Conservation (phyloP, 1,139 yeast genomes). For the Yamadazyma buinensis region DNA sequence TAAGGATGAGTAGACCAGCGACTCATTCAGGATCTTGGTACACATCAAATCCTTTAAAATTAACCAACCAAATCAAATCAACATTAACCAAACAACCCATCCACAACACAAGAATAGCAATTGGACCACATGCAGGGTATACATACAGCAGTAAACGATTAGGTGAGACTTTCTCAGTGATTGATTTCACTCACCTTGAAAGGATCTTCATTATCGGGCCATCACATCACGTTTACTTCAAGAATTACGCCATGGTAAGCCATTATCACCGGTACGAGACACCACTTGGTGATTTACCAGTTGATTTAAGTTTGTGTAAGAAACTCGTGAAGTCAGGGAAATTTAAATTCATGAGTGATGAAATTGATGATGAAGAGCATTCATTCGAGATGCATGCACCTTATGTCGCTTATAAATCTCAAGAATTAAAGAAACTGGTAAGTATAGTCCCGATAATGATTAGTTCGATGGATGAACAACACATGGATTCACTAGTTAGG, state of each 20-base stretch:
- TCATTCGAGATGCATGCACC: slow-evolving; percentile 96
- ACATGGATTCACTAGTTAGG: slow-evolving; percentile 45
- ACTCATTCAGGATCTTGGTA: slow-evolving; percentile 54
- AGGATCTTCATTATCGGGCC: slow-evolving; percentile 87
- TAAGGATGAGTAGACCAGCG: slow-evolving; percentile 8
- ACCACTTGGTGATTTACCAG: slow-evolving; percentile 72
- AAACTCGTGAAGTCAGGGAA: slow-evolving; percentile 12
- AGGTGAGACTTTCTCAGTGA: slow-evolving; percentile 70
- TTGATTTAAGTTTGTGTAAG: slow-evolving; percentile 39
- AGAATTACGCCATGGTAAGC: slow-evolving; percentile 54
- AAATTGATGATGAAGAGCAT: slow-evolving; percentile 81
- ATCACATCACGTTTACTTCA: slow-evolving; percentile 85
- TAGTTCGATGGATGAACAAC: slow-evolving; percentile 51
- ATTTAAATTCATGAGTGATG: slow-evolving; percentile 55
- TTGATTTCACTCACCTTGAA: slow-evolving; percentile 58
- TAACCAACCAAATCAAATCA: slow-evolving; percentile 52
- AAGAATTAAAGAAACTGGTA: slow-evolving; percentile 25
- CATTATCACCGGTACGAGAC: slow-evolving; percentile 61
- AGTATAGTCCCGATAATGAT: slow-evolving; percentile 77
- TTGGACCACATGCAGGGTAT: slow-evolving; percentile 89
- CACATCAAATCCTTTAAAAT: slow-evolving; percentile 36
- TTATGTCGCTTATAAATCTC: slow-evolving; percentile 45
- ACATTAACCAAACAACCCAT: slow-evolving; percentile 30
- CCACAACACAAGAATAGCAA: slow-evolving; percentile 58
- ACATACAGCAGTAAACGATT: slow-evolving; percentile 74